Evolutionary conservation across 2,329 filamentous ascomycete species (phyloP).

Genomic region (Xylariaceae sp.): DNA sequence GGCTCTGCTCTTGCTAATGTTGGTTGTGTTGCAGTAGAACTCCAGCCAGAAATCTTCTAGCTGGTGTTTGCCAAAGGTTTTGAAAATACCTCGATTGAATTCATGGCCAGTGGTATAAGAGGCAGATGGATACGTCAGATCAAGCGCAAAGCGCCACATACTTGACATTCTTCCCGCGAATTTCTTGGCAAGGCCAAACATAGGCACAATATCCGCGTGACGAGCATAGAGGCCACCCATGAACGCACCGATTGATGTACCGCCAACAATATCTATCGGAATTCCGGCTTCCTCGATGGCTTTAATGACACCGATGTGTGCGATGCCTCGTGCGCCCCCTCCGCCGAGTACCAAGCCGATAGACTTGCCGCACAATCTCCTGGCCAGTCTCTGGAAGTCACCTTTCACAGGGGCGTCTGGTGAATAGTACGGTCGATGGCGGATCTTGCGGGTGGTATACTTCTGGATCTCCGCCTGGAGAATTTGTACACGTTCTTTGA

Average conservation of each 20-base stretch:
- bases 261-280: conserved; percentile 91
- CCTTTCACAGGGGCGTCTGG: conserved; percentile 92
- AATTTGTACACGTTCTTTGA: conserved; percentile 92
- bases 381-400: conserved; percentile 89
- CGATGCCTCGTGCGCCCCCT: conserved; percentile 86
- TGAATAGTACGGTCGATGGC: conserved; percentile 84
- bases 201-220: conserved; percentile 93
- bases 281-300: conserved; percentile 95
- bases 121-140: conserved; percentile 91
- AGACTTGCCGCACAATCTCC: conserved; percentile 87
- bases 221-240: conserved; percentile 93
- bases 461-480: conserved; percentile 97
- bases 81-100: conserved; percentile 98
- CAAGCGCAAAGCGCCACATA: conserved; percentile 96
- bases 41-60: conserved; percentile 99
- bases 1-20: conserved; percentile 88
- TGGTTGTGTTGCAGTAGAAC: conserved; percentile 99
- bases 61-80: conserved; percentile 92
- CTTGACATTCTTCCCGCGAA: conserved; percentile 98
- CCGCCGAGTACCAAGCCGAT: conserved; percentile 92
- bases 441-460: conserved; percentile 90
- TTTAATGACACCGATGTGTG: conserved; percentile 90
- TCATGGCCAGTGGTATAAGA: conserved; percentile 98
- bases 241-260: conserved; percentile 94
- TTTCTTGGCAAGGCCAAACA: conserved; percentile 95